Conservation (phyloP, 108 stramenopile genomes). For the Skeletonema menzelii region DNA sequence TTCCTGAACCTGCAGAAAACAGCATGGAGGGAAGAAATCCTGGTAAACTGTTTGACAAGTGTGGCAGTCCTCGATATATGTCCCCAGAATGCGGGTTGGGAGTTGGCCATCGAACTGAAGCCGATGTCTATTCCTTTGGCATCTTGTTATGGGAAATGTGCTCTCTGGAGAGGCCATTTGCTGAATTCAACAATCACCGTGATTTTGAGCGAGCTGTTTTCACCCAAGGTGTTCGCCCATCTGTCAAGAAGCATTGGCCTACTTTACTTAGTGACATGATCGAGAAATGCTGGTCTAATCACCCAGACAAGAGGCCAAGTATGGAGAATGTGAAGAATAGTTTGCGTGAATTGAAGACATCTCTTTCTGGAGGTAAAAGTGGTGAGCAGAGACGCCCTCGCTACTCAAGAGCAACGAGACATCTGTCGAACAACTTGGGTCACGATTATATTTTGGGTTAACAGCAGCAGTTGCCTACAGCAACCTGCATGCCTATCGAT, state of each 20-base stretch:
- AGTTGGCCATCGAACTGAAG: conserved; percentile 31
- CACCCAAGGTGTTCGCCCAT: conserved; percentile 37
- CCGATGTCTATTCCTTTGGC: conserved; percentile 64
- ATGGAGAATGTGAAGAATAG: conserved; percentile 36
- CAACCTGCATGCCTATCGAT: too few relatives aligned
- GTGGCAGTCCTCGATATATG: conserved; percentile 54
- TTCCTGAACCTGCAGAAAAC: conserved; percentile 16
- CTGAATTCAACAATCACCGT: conserved; percentile 23
- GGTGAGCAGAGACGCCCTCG: not conserved
- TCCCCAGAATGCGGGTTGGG: conserved; percentile 30
- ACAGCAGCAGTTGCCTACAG: too few relatives aligned
- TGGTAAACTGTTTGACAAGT: conserved; percentile 22
- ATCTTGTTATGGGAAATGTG: conserved; percentile 60
- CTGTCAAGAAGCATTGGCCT: conserved; percentile 32
- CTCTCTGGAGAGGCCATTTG: conserved; percentile 51
- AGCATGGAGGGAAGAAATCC: conserved; percentile 4
- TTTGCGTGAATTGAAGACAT: not conserved
- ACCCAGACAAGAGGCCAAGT: conserved; percentile 36
- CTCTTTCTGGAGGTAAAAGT: not conserved
- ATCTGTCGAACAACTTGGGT: not conserved
- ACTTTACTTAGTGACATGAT: conserved; percentile 34
- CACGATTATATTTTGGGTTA: not conserved
- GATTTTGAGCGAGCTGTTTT: conserved; percentile 49
- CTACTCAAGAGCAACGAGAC: not conserved
- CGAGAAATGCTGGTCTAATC: conserved; percentile 48